Evolutionary conservation across 495 filamentous ascomycete species (phyloP).

Genomic region (Monascus purpureus): DNA sequence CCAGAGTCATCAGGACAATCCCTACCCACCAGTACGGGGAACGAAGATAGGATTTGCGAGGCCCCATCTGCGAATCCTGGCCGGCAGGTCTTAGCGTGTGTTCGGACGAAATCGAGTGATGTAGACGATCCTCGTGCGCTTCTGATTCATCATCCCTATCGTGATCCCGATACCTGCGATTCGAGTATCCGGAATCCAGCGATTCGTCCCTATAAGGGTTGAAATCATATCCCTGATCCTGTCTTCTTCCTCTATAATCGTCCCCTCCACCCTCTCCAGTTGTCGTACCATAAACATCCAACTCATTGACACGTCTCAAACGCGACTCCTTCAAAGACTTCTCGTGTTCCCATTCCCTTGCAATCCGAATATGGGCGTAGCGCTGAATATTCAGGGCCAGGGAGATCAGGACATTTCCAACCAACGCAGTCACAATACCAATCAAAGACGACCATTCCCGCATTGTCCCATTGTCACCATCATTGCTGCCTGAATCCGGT

Average conservation of each 20-base stretch:
- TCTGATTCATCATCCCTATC: slow-evolving; percentile 6
- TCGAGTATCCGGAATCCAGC: not conserved
- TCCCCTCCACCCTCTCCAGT: slow-evolving; percentile 20
- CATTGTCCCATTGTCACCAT: slow-evolving; percentile 32
- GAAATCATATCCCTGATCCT: slow-evolving; percentile 3
- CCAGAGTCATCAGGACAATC: slow-evolving; percentile 79
- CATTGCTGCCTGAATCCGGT: slow-evolving; percentile 5
- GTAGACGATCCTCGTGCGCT: slow-evolving; percentile 8
- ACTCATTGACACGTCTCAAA: slow-evolving; percentile 12
- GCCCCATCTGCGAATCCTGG: slow-evolving; percentile 10
- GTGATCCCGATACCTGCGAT: slow-evolving; percentile 5
- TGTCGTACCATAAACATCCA: slow-evolving; percentile 22
- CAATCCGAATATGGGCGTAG: slow-evolving; percentile 79
- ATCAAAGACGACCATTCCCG: slow-evolving; percentile 85
- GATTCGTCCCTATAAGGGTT: slow-evolving; percentile 19
- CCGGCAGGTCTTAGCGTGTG: slow-evolving; percentile 22
- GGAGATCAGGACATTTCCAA: slow-evolving; percentile 85
- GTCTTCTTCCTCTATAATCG: slow-evolving; percentile 2
- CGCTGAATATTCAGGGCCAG: slow-evolving; percentile 93
- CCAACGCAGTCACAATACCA: slow-evolving; percentile 82
- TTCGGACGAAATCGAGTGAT: slow-evolving; percentile 26
- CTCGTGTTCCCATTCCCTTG: slow-evolving; percentile 43
- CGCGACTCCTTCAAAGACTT: slow-evolving; percentile 22
- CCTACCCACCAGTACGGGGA: slow-evolving; percentile 96
- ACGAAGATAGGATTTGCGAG: slow-evolving; percentile 58